Base-by-base conservation (phyloP, 225 moss, liverwort and hornwort genomes). In the Polytrichum commune region DNA sequence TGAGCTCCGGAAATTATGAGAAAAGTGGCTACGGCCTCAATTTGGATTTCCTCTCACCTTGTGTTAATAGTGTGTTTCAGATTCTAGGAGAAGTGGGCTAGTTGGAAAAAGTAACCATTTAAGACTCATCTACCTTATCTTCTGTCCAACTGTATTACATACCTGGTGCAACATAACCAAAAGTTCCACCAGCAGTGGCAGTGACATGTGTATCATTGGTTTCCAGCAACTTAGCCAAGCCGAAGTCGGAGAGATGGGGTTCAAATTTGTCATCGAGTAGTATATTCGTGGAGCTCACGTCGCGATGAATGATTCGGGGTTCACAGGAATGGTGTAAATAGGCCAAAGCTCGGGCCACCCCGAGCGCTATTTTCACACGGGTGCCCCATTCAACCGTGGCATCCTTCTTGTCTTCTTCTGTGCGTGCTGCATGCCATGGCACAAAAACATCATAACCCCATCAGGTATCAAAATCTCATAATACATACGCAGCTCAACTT, bases 141-240 rank as follows among this genome's bases (percentile, higher is more conserved):
- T 10, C 10, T 38, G 38, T 38, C 38, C 38, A 1, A 38, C 38
- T 38, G 38, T 10, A 38, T 38, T 38, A 38, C 13, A 46, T 63
- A 85, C 88, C 88, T 80, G 85, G 88, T 66, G 82, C 69, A 60
- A 85, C 66, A 57, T 82, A 85, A 68, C 85, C 85, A 76, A 81
- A 85, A 53, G 88, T 85, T 64, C 85, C 88, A 61, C 79, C 85
- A 33, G 83, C 82, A 29, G 88, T 82, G 5, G 63, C 85, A 69
- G 76, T 77, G 55, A 76, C 65, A 75, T 88, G 85, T 19, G 85
- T 76, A 18, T 83, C 76, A 16, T 80, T 71, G 54, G 18, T 32
- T 33, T 76, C 68, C 62, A 88, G 65, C 58, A 88, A 63, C 73
- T 68, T 82, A 30, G 88, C 85, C 75, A 88, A 69, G 57, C 85